phyloP scores from a whole-genome alignment of 768 basidiomycete species.

The Termitomyces heimii region DNA sequence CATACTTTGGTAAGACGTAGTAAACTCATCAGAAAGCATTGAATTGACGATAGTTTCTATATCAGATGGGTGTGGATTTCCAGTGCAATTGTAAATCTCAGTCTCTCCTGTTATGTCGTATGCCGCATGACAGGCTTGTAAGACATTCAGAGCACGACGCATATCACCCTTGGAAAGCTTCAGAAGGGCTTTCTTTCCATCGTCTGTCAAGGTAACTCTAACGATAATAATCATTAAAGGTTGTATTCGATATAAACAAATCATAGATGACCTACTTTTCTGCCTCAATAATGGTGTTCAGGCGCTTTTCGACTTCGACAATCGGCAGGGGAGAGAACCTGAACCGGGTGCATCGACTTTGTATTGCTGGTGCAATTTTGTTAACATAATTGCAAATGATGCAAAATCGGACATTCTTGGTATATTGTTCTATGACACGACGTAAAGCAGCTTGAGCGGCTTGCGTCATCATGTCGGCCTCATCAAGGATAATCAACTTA shows the following conservation, averaged over 20 bases:
- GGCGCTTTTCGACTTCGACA: constrained; percentile 76
- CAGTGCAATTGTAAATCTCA: constrained; percentile 95
- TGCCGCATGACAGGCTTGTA: constrained; percentile 98
- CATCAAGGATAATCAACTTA: constrained; percentile 97
- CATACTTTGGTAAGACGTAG: constrained; percentile 80
- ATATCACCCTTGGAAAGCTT: constrained; percentile 98
- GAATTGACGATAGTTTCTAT: constrained; percentile 90
- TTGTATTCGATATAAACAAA: background rate
- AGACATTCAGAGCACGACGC: constrained; percentile 91
- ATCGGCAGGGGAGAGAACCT: constrained; percentile 92
- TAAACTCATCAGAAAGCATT: constrained; percentile 96
- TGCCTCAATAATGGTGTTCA: constrained; percentile 71
- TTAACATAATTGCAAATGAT: constrained; percentile 99
- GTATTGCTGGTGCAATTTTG: constrained; percentile 97
- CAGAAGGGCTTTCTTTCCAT: constrained; percentile 84
- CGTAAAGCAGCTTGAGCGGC: constrained; percentile 95
- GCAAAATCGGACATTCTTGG: constrained; percentile 97
- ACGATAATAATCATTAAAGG: background rate
- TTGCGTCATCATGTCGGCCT: constrained; percentile 99
- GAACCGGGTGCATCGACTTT: constrained; percentile 97
- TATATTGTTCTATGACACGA: constrained; percentile 97
- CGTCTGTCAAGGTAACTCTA: constrained; percentile 82
- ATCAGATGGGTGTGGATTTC: constrained; percentile 92
- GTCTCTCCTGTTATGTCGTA: constrained; percentile 85
- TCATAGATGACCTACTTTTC: constrained; percentile 57